Conservation (phyloP, 108 stramenopile genomes). For the Nitzschia palea region DNA sequence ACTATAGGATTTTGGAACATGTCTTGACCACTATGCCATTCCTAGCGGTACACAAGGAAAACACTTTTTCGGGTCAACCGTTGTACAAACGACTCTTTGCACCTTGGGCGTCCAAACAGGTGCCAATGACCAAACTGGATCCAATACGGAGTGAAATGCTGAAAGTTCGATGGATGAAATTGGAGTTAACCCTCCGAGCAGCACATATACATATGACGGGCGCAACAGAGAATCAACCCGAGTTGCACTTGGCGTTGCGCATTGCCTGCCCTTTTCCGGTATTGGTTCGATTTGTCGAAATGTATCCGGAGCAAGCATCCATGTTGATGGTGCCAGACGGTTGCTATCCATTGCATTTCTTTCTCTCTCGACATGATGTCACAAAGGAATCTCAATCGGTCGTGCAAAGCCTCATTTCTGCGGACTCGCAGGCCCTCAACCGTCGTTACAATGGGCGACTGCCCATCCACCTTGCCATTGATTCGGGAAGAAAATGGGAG, state of each 20-base stretch:
- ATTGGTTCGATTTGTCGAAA: constrained; percentile 1
- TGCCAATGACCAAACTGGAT: not conserved
- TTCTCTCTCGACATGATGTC: not conserved
- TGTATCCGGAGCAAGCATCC: constrained; percentile 11
- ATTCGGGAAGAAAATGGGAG: not conserved
- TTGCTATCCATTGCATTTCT: constrained; percentile 8
- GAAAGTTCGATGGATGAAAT: constrained; percentile 1
- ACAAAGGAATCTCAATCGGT: not conserved
- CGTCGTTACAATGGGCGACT: not conserved
- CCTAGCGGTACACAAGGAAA: not conserved
- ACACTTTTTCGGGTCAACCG: constrained; percentile 3
- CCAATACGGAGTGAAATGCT: not conserved
- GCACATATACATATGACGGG: not conserved
- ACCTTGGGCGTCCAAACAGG: constrained; percentile 5
- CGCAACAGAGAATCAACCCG: not conserved
- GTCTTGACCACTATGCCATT: not conserved
- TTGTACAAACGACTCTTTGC: not conserved
- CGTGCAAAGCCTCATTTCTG: constrained; percentile 2
- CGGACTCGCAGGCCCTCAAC: not conserved
- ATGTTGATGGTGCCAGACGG: not conserved
- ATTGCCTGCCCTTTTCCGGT: not conserved
- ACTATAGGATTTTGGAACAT: not conserved
- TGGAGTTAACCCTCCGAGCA: not conserved
- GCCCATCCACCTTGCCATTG: not conserved
- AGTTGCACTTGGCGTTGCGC: constrained; percentile 6